Evolutionary conservation across 1,284 basidiomycete species (phyloP).

Genomic region (Cutaneotrichosporon cutaneum): DNA sequence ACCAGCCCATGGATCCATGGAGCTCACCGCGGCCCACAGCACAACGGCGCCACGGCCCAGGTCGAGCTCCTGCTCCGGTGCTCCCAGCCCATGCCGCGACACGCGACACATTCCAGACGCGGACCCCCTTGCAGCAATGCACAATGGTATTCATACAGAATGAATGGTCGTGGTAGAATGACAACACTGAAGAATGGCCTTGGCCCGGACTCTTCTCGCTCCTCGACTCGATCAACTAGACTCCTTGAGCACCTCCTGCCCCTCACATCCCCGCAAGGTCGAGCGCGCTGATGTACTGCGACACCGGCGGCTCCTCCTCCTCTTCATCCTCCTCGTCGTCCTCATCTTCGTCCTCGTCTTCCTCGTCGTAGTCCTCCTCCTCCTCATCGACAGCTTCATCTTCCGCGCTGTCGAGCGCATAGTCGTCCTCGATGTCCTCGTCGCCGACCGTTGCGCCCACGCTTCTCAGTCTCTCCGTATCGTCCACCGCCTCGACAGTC

Average conservation of each 20-base stretch:
- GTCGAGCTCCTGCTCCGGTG: no score
- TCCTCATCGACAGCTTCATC: conserved; percentile 3
- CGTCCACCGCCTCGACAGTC: neutral
- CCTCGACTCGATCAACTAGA: neutral
- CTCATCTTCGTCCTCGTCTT: conserved; percentile 42
- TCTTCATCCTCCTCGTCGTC: conserved; percentile 45
- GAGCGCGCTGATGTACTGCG: conserved; percentile 48
- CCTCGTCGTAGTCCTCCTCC: conserved; percentile 26
- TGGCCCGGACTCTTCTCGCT: no score
- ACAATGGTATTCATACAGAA: conserved; percentile 3
- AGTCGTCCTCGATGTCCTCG: neutral
- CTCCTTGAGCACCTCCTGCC: neutral
- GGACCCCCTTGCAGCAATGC: no score
- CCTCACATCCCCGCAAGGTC: conserved; percentile 35
- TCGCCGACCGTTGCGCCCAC: neutral
- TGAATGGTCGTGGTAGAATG: neutral
- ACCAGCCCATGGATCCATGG: no score
- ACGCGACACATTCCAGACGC: no score
- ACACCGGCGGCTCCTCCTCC: conserved; percentile 35
- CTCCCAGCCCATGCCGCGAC: no score
- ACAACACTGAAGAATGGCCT: no score
- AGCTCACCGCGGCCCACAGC: no score
- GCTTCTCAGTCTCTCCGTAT: neutral
- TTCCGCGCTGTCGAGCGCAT: conserved; percentile 9
- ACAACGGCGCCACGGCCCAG: no score